phyloP scores from a whole-genome alignment of 352 stramenopile species.

The Blastocystis sp. region DNA sequence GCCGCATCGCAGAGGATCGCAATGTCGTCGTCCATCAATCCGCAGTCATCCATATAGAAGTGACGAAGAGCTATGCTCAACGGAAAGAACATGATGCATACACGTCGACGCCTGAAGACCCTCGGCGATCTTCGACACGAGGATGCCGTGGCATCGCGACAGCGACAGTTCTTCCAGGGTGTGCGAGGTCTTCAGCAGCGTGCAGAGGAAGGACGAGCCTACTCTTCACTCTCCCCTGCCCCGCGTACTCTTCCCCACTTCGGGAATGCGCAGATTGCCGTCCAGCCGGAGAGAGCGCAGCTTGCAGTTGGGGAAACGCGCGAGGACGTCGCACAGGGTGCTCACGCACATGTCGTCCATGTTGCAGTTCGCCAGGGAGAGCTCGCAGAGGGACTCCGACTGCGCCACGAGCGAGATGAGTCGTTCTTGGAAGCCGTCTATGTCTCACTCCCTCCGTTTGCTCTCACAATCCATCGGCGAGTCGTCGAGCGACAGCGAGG shows the following conservation, averaged over 20 bases:
- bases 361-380: constrained; percentile 26
- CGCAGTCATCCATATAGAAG: constrained; percentile 54
- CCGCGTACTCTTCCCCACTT: constrained; percentile 24
- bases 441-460: not conserved
- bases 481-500: constrained; percentile 22
- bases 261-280: constrained; percentile 34
- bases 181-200: constrained; percentile 25
- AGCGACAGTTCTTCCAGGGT: constrained; percentile 4
- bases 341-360: constrained; percentile 49
- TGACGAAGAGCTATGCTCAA: not conserved
- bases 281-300: not conserved
- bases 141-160: constrained; percentile 4
- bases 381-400: constrained; percentile 11
- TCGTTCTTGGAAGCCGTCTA: constrained; percentile 40
- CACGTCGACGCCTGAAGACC: not conserved
- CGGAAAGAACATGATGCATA: not conserved
- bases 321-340: constrained; percentile 47
- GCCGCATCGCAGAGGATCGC: not conserved
- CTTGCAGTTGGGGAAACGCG: constrained; percentile 2
- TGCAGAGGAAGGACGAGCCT: constrained; percentile 8
- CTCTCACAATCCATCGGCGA: constrained; percentile 17
- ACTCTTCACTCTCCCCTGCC: not conserved
- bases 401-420: constrained; percentile 41
- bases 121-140: constrained; percentile 43
- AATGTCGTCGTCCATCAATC: constrained; percentile 54